Base-by-base conservation (phyloP, 257 asterid species). In the Asclepias syriaca region DNA sequence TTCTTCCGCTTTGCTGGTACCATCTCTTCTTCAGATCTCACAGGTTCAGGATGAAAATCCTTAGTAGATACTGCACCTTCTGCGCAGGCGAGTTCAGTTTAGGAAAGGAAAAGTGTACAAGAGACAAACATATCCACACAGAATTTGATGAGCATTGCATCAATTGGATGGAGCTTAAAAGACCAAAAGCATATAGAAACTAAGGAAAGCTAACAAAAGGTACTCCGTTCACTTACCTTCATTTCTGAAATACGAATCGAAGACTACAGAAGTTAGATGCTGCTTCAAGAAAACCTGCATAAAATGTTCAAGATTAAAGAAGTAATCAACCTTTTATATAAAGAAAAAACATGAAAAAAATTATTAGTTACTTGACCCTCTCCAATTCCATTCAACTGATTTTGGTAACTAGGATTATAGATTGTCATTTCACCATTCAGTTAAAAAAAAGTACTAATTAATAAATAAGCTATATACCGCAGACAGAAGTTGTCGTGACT, bases 261-360 rank as follows among this genome's bases (percentile, higher is more conserved):
- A 86, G 50, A 86, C 96, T 27, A 89, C 92, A 76, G 72, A 49
- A 1, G 74, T 84, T 0, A 93, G 90, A 75, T 83, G 96, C 82
- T 93, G 97, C 92, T 93, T 93, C 71, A 93, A 81, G 90, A 87
- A 93, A 80, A 93, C 96, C 97, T 93, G 96, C 85, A 86, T 50
- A 58, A 68, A 71, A 40, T 9, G 51, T 66, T 57, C 32, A 8
- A 69, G 29, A 64, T 37, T 2, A 24, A 64, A 63, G 3, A 18
- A 18, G 27, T 34, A 45, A 63, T 6, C 63, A 34, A 15, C 46
- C 22, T 61, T 37, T 63, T 5, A 4, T 18, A 6, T 37, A 16
- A 34, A 8, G 16, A 5, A 63, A 34, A 8, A 34, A 5, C 27
- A 24, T 0, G 27, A 24, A 24, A 24, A 24, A 24, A 24, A 24